These are phyloP conservation scores for Dryas alaskensis DNA, from an alignment of 306 rosid genomes.

Conservation along the genomic window DNA sequence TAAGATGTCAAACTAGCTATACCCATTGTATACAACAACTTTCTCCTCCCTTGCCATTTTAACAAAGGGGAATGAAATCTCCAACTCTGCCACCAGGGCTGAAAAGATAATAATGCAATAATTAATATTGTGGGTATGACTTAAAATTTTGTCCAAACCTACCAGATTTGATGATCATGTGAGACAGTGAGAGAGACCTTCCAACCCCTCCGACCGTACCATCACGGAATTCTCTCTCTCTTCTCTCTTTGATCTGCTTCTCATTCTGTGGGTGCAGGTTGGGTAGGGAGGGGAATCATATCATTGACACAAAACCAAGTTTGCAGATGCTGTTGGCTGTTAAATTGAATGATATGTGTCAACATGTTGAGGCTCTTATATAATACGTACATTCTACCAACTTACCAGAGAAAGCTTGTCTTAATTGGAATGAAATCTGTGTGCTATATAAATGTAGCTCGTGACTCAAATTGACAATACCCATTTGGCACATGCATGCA, in stretches of 20 bases:
- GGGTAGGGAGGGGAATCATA: constrained; percentile 9
- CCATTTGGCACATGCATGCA: background rate
- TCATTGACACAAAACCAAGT: constrained; percentile 26
- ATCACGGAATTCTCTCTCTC: background rate
- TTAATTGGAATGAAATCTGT: constrained; percentile 6
- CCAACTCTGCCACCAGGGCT: background rate
- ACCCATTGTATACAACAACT: too few species aligned
- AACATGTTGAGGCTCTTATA: constrained; percentile 12
- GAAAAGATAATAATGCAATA: background rate
- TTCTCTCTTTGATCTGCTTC: background rate
- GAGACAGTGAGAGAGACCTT: constrained; percentile 25
- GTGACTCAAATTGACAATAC: background rate
- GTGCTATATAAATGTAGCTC: background rate
- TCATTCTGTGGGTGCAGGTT: constrained; percentile 22
- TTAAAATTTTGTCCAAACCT: constrained; percentile 1
- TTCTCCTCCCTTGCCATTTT: background rate
- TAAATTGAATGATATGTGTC: constrained; percentile 26
- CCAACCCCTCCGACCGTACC: constrained; percentile 38
- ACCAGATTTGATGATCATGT: background rate
- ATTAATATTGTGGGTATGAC: background rate
- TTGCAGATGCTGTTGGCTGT: constrained; percentile 38
- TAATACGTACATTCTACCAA: background rate
- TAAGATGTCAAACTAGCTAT: too few species aligned
- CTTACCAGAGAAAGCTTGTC: background rate
- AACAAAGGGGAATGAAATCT: background rate